Evolutionary conservation across 305 asterid species (phyloP).

Genomic region (Fraxinus xanthoxyloides): DNA sequence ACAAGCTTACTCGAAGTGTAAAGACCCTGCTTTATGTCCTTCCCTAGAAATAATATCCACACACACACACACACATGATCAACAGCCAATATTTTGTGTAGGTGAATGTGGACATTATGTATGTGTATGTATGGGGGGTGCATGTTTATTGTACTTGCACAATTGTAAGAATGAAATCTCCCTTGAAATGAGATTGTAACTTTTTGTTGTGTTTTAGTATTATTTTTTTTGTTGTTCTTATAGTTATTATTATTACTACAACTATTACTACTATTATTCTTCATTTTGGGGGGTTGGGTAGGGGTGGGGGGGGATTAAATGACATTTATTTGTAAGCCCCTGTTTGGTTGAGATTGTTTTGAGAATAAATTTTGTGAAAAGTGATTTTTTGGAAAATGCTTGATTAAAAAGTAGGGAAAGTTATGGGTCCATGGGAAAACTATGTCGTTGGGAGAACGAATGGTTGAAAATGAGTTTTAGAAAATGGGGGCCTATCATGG

Average conservation of each 20-base stretch:
- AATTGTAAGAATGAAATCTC: neutral
- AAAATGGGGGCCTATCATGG: neutral
- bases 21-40: neutral
- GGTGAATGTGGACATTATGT: neutral
- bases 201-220: neutral
- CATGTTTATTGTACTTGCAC: neutral
- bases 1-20: neutral
- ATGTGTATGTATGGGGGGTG: neutral
- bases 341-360: neutral
- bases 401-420: neutral
- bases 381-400: neutral
- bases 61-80: neutral
- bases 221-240: neutral
- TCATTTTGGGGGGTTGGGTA: neutral
- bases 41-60: neutral
- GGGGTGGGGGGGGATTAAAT: neutral
- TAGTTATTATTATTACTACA: neutral
- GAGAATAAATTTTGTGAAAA: neutral
- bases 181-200: neutral
- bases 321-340: neutral
- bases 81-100: neutral
- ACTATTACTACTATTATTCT: neutral
- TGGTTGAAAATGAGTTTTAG: neutral
- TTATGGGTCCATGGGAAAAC: neutral
- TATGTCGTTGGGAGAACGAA: neutral